Base-by-base conservation (phyloP, 2,329 filamentous ascomycete species). In the Phoma sp. region DNA sequence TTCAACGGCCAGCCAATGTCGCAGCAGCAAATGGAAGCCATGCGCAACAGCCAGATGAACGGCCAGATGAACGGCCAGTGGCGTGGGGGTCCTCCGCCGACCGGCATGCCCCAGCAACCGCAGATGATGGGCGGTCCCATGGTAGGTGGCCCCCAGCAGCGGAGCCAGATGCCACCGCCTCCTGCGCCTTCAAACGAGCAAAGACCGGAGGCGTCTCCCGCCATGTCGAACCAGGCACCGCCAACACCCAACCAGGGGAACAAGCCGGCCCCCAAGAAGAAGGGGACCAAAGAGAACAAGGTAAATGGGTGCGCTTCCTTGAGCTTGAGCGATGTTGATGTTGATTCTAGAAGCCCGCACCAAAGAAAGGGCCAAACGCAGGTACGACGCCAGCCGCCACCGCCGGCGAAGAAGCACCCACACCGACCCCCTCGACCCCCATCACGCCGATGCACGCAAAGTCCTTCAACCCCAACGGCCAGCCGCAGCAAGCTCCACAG, bases 201-300 rank as follows among this genome's bases (percentile, higher is more conserved):
- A 45, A 71, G 77, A 25, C 77, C 78, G 10, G 77, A 81, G 47
- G 80, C 80, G 45, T 81, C 80, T 54, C 80, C 80, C 17, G 75
- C 76, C 32, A 77, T 78, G 58, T 74, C 74, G 24, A 71, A 77
- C 40, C 64, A 67, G 43, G 88, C 88, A 32, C 90, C 91, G 1
- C 90, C 90, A 1, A 95, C 91, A 4, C 91, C 91, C 1, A 87
- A 85, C 46, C 89, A 91, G 70, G 74, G 80, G 1, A 88, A 87
- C 70, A 94, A 94, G 79, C 76, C 88, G 4, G 87, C 85, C 31
- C 88, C 89, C 1, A 92, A 91, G 62, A 94, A 94, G 83, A 90
- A 91, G 80, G 79, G 77, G 5, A 88, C 88, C 75, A 82, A 80
- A 57, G 80, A 84, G 5, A 89, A 88, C 75, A 91, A 91, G 86